Conservation (phyloP, 768 basidiomycete species). For the Lactarius trivialis region DNA sequence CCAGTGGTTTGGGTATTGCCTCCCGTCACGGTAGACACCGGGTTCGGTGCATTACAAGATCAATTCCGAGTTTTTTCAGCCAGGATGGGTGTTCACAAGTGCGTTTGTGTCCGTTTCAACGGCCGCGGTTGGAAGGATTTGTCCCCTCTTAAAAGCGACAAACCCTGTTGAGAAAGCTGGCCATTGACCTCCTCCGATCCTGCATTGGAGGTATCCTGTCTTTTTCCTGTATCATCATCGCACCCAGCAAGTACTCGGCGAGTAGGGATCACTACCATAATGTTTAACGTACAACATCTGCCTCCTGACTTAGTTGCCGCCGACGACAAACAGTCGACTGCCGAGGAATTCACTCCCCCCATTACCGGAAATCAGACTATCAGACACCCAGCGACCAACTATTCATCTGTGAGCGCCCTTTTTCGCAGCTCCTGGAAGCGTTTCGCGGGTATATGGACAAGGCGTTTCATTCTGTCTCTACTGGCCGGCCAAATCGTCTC, state of each 20-base stretch:
- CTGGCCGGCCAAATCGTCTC: conserved; percentile 79
- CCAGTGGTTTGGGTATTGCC: not conserved
- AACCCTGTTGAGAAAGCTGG: not conserved
- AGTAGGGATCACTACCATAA: not conserved
- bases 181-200: not conserved
- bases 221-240: too few species aligned
- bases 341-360: not conserved
- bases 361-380: not conserved
- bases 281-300: not conserved
- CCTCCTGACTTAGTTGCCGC: not conserved
- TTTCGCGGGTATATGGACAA: conserved; percentile 74
- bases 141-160: not conserved
- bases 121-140: not conserved
- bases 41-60: not conserved
- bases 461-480: conserved; percentile 60
- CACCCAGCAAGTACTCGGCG: not conserved
- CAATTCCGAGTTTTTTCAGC: not conserved
- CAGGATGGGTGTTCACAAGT: not conserved
- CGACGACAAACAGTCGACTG: not conserved
- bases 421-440: conserved; percentile 46
- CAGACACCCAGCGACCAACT: conserved; percentile 56
- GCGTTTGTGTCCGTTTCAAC: not conserved
- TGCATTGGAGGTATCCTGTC: not conserved
- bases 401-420: conserved; percentile 53
- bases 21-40: not conserved